Evolutionary conservation across 164 flowering plant genomes (phyloP), one percentile per base, ranked within the genome.

Genomic region (Vitis cinerea): DNA sequence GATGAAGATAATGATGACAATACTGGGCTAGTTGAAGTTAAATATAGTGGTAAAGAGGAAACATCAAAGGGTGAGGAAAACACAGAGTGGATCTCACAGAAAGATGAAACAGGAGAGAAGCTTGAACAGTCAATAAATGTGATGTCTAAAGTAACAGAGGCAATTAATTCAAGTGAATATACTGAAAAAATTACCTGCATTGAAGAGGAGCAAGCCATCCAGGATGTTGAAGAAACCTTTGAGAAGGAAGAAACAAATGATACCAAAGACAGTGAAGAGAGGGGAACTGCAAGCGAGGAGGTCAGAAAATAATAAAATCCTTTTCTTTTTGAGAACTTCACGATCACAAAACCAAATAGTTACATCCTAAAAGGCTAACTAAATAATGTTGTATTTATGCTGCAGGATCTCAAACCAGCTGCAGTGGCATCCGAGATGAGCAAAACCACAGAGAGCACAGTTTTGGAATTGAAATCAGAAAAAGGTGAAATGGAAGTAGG

Each of bases 371-470:
- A 23, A 49, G 54, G 27, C 27, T 23, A 23, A 23, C 27, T 52
- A 51, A 55, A 51, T 68, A 31, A 69, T 69, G 37, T 30, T 60
- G 66, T 8, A 29, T 12, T 53, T 57, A 7, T 64, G n/a, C 4
- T 58, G 66, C 77, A 73, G 80, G 52, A 30, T 51, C 64, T 53
- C n/a, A 49, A 64, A 50, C 29, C 64, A 70, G 57, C 61, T 65
- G 55, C 53, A 59, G 71, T 50, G 51, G 29, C 51, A 56, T 37
- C 37, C 3, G 66, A 63, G 66, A 44, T 47, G 52, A 19, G 17
- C 31, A 56, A 51, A 65, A 58, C 50, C 49, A 23, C 44, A 14
- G 66, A 66, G 51, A n/a, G 47, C 54, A 59, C 54, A 63, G 53
- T 55, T 29, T 53, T 52, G 53, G 60, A 44, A 59, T 31, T 29